phyloP scores from a whole-genome alignment of 2,329 filamentous ascomycete genomes.

The Ceratocystis cacaofunesta region DNA sequence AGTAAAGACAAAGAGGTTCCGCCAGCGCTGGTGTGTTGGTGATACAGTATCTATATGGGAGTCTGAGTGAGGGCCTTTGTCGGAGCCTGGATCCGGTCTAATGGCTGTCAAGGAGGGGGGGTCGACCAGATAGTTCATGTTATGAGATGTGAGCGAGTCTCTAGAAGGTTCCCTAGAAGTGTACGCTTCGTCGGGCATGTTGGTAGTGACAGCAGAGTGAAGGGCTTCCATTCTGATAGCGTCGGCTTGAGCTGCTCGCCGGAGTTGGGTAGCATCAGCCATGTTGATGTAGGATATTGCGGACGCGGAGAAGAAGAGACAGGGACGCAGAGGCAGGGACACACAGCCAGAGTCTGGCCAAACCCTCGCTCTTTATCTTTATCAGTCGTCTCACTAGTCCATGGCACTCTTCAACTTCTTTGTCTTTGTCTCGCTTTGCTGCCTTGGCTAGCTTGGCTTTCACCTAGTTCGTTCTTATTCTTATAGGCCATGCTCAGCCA shows the following conservation, averaged over 20 bases:
- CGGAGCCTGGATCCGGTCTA: background rate
- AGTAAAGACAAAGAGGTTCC: constrained; percentile 57
- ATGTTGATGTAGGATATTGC: background rate
- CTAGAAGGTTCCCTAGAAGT: background rate
- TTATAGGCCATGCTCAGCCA: too few species aligned
- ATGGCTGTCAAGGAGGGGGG: too few species aligned
- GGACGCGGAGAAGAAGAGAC: background rate
- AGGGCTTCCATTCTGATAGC: background rate
- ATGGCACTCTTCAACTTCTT: background rate
- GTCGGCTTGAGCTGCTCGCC: background rate
- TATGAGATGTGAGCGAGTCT: background rate
- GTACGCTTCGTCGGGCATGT: background rate
- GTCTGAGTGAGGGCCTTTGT: background rate
- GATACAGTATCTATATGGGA: background rate
- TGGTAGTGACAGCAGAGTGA: background rate
- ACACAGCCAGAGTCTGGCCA: background rate
- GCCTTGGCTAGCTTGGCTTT: too few species aligned
- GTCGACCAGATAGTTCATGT: background rate
- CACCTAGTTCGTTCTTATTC: too few species aligned
- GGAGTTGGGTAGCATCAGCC: background rate
- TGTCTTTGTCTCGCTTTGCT: background rate
- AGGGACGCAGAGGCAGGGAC: background rate
- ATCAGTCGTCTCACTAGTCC: too few species aligned
- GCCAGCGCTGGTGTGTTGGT: constrained; percentile 21
- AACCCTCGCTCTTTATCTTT: background rate